Evolutionary conservation across 495 filamentous ascomycete species (phyloP).

Genomic region (Penicillium daleae): DNA sequence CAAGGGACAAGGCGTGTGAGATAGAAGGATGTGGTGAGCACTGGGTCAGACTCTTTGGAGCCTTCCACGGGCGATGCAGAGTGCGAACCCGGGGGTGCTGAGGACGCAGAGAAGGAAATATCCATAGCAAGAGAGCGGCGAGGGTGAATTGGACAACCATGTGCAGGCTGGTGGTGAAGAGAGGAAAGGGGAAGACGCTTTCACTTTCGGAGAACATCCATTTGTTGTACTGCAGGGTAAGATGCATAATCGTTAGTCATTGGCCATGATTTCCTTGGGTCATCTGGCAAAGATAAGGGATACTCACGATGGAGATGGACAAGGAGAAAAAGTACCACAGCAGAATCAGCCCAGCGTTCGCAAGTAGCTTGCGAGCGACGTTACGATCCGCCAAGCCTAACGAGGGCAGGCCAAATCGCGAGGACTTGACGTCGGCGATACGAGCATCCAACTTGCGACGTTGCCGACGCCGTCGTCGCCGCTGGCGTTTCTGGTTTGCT

Average conservation of each 20-base stretch:
- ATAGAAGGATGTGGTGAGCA: conserved; percentile 91
- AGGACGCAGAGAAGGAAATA: conserved; percentile 85
- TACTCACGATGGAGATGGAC: conserved; percentile 87
- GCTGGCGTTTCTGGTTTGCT: conserved; percentile 65
- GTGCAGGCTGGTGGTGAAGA: conserved; percentile 94
- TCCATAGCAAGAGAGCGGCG: conserved; percentile 75
- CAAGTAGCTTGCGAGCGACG: conserved; percentile 65
- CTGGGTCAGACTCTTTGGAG: conserved; percentile 58
- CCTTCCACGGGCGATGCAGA: conserved; percentile 52
- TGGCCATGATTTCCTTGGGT: neutral
- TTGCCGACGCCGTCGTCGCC: conserved; percentile 64
- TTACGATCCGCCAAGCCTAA: conserved; percentile 60
- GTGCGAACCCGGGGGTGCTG: conserved; percentile 51
- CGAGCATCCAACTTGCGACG: conserved; percentile 76
- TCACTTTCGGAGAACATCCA: conserved; percentile 96
- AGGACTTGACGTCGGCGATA: conserved; percentile 57
- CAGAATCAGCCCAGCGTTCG: conserved; percentile 77
- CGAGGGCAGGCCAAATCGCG: conserved; percentile 43
- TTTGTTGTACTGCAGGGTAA: conserved; percentile 84
- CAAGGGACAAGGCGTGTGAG: conserved; percentile 91
- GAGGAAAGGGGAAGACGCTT: conserved; percentile 88
- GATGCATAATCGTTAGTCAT: neutral
- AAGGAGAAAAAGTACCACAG: conserved; percentile 96
- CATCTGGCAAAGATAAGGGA: neutral
- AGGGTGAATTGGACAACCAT: conserved; percentile 96